Conservation (phyloP, 1,139 yeast species). For the Meyerozyma athensensis region DNA sequence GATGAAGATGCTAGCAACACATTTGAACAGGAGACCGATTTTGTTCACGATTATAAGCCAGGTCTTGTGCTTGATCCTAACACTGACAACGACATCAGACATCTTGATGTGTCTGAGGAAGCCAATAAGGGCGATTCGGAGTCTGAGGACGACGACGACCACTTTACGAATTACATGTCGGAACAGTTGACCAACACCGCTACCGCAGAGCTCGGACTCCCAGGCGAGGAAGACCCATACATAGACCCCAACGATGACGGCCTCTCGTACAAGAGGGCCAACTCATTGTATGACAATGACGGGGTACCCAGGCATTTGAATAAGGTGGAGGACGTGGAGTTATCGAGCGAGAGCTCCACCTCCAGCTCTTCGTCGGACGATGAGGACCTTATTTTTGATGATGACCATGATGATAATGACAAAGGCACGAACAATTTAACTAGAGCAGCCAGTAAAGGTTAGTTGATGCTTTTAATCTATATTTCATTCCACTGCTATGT, state of each 20-base stretch:
- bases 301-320: slow-evolving; percentile 17
- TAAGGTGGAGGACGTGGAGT: slow-evolving; percentile 19
- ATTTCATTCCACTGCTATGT: slow-evolving; percentile 1
- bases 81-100: slow-evolving; percentile 27
- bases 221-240: slow-evolving; percentile 47
- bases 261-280: slow-evolving; percentile 60
- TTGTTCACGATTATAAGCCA: slow-evolving; percentile 22
- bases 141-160: slow-evolving; percentile 32
- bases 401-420: slow-evolving; percentile 19
- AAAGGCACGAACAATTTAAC: slow-evolving; percentile 26
- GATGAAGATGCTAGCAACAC: slow-evolving; percentile 2
- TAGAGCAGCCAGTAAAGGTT: slow-evolving; percentile 41
- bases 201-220: slow-evolving; percentile 52
- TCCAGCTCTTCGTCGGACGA: slow-evolving; percentile 31
- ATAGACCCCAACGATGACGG: slow-evolving; percentile 83
- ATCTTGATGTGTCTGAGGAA: slow-evolving; percentile 13
- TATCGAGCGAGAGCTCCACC: slow-evolving; percentile 25
- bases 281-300: slow-evolving; percentile 51
- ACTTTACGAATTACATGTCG: slow-evolving; percentile 77
- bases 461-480: slow-evolving; percentile 5
- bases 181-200: slow-evolving; percentile 66
- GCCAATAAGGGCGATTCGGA: slow-evolving; percentile 15
- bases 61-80: slow-evolving; percentile 34
- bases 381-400: slow-evolving; percentile 19
- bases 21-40: slow-evolving; percentile 1